Evolutionary conservation across 345 rosid genomes (phyloP), one percentile per base, ranked within the genome.

Genomic region (Crucihimalaya himalaica): DNA sequence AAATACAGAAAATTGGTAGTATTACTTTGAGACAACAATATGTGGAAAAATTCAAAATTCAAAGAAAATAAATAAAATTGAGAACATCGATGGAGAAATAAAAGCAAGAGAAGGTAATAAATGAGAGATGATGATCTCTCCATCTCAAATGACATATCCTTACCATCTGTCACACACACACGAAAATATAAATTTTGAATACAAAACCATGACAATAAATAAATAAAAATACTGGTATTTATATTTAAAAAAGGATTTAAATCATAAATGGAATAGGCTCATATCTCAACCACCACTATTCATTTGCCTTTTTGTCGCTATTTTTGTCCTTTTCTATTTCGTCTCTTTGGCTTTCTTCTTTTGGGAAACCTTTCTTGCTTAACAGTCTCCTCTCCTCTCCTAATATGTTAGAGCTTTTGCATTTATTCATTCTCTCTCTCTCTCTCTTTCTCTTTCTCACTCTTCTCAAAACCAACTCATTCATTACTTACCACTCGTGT

Each of bases 101-200:
- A 43, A 52, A 5, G 63, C 29, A 53, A 34, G 54, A 46, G 65
- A 57, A 35, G 65, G 72, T 66, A 74, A 57, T 74, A 66, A 73
- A 74, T 66, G 73, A 37, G 37, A 29, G 34, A 66, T 47, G 54
- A 66, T 66, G 73, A 67, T 66, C 53, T 37, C 72, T 66, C 78
- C 43, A 66, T 66, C 68, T 67, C 73, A 66, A 66, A 59, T 74
- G 78, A 74, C 73, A 67, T 48, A 74, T 74, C 73, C 72, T 74
- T 74, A 68, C 79, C 58, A 68, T 68, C 74, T 61, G 63, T 58
- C 73, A 75, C 37, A 50, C 19, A 35, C 18, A 35, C n/a, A 52
- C 11, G 31, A 9, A 20, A 62, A 28, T 37, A 50, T 46, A 71
- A 23, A 47, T 48, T n/a, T 48, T 35, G 31, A 74, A 66, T 74